Evolutionary conservation across 2,329 filamentous ascomycete species (phyloP).

Genomic region (Colletotrichum sp.): DNA sequence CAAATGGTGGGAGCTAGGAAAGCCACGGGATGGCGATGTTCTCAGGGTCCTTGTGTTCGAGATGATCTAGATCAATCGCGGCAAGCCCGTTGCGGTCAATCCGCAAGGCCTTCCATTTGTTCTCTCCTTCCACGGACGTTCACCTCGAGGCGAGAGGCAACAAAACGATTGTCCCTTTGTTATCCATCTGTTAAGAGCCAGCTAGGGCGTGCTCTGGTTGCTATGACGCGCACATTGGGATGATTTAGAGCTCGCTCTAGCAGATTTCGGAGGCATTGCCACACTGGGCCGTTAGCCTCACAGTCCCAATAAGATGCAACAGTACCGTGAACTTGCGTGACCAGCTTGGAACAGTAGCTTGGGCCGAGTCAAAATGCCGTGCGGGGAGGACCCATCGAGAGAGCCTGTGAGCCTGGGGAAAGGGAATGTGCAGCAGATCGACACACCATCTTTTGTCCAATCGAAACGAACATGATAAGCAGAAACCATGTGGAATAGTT

Average conservation of each 20-base stretch:
- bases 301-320: constrained; percentile 18
- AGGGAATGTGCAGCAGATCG: background rate
- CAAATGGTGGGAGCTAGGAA: background rate
- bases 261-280: background rate
- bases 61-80: background rate
- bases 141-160: background rate
- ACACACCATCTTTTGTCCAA: constrained; percentile 2
- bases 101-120: background rate
- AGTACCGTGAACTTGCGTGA: constrained; percentile 17
- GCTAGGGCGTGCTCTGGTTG: background rate
- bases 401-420: background rate
- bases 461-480: constrained; percentile 7
- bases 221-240: constrained; percentile 16
- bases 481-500: background rate
- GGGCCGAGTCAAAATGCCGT: constrained; percentile 5
- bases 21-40: background rate
- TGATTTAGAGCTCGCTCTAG: background rate
- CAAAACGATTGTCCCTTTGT: background rate
- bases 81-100: background rate
- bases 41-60: background rate
- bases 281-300: background rate
- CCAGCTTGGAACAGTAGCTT: constrained; percentile 8
- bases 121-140: background rate
- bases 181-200: background rate
- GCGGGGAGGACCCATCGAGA: constrained; percentile 1